Evolutionary conservation across 2,329 filamentous ascomycete species (phyloP).

Genomic region (Trichophyton benhamiae): DNA sequence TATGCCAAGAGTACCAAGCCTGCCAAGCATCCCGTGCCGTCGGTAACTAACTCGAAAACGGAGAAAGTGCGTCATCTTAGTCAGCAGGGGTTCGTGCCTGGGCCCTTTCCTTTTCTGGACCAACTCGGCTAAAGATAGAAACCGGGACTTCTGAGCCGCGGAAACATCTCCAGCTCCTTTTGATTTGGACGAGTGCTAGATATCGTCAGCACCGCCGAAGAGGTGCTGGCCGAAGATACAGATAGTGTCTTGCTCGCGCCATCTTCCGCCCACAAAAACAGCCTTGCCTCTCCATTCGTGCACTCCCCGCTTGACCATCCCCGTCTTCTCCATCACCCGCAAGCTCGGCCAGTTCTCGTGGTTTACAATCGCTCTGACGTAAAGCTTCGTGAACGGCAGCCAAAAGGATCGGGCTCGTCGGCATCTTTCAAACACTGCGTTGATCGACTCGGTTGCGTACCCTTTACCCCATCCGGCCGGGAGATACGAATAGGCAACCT

Average conservation of each 20-base stretch:
- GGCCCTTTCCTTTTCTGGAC: background rate
- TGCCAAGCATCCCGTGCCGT: background rate
- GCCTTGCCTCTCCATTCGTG: background rate
- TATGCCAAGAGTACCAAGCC: background rate
- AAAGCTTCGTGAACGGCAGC: background rate
- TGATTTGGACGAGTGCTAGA: background rate
- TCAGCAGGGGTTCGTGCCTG: background rate
- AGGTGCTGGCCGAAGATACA: background rate
- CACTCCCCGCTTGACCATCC: background rate
- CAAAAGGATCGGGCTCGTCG: background rate
- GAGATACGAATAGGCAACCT: background rate
- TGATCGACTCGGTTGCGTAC: slow-evolving; percentile 1
- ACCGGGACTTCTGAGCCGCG: background rate
- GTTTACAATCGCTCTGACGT: background rate
- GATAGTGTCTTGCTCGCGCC: background rate
- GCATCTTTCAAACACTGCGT: background rate
- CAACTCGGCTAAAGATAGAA: background rate
- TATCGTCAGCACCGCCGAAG: background rate
- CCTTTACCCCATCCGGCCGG: background rate
- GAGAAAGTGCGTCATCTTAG: background rate
- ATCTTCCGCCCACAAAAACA: background rate
- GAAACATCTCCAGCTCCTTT: background rate
- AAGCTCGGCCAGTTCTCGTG: background rate
- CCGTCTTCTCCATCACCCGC: background rate
- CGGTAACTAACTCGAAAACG: background rate